Base-by-base conservation (phyloP, 805 yeast genomes). In the Cyberlindnera mrakii region DNA sequence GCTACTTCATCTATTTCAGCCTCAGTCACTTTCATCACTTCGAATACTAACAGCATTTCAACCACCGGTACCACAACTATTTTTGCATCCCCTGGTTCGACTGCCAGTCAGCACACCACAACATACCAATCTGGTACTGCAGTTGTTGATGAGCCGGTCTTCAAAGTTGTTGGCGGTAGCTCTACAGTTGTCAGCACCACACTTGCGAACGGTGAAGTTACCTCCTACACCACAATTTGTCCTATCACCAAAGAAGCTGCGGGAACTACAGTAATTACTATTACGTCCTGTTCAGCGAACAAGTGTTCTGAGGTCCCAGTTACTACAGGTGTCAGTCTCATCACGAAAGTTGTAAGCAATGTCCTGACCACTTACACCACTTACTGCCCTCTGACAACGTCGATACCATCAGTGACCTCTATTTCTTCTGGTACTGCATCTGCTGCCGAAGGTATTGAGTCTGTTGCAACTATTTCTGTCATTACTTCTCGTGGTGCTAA, bases 321-420 rank as follows among this genome's bases (percentile, higher is more conserved):
- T 30, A 42, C 50, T 7, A 47, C 53, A 7, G 54, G 49, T 17
- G 23, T 35, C 4, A 43, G 53, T 18, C 48, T 44, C 4, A 44
- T 43, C 18, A 42, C 48, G 25, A 33, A 47, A 3, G 40, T 40
- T 3, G 37, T 35, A 8, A 33, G 31, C 14, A 46, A 42, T 27
- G 40, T 43, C 27, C 36, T 35, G 23, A 44, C 55, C 6, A 34
- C 48, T 58, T 70, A 54, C 57, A 63, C 62, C 43, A 60, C 56
- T 47, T 67, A 40, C 66, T 63, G 47, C 27, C 49, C 53, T 29
- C 31, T 48, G 35, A 37, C 48, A 11, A 36, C 42, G 10, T 18
- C 30, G 14, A 49, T 15, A 5, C 15, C 37, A 18, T 15, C 15
- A 34, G 27, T n/a, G 16, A 17, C 39, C 14, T 41, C 58, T 10